Percentiles rank a stretch among this genome's conserved stretches.
phyloP scores from a whole-genome alignment of 805 yeast species.

The Kodamaea sagamina region DNA sequence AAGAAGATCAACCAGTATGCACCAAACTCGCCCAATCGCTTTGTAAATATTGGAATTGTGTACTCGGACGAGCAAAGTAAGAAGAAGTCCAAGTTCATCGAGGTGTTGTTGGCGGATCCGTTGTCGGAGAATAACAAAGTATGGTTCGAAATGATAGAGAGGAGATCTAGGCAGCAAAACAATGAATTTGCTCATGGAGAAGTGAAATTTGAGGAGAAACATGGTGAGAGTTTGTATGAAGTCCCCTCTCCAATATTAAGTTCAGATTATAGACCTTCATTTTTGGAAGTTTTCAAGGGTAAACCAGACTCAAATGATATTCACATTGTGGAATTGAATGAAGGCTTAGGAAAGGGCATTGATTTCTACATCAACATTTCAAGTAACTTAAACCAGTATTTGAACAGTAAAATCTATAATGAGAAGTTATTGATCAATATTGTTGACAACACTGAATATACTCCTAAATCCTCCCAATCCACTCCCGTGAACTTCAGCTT shows the following conservation, averaged over 20 bases:
- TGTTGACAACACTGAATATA: constrained; percentile 39
- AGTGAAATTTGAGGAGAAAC: not conserved
- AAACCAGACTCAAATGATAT: constrained; percentile 6
- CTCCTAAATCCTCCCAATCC: constrained; percentile 37
- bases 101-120: constrained; percentile 43
- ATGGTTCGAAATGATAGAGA: constrained; percentile 33
- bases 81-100: constrained; percentile 32
- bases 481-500: constrained; percentile 26
- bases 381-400: constrained; percentile 10
- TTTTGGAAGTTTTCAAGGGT: constrained; percentile 9
- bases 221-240: constrained; percentile 9
- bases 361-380: constrained; percentile 11
- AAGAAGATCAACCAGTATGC: constrained; percentile 13
- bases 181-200: constrained; percentile 23
- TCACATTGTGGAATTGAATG: constrained; percentile 7
- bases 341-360: not conserved
- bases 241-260: constrained; percentile 36
- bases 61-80: constrained; percentile 29
- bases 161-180: constrained; percentile 22
- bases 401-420: not conserved
- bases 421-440: constrained; percentile 33
- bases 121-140: constrained; percentile 31
- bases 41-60: constrained; percentile 34
- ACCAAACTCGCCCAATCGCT: constrained; percentile 14
- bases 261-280: constrained; percentile 27